Conservation (phyloP, 306 rosid genomes). For the Cicer pinnatifidum region DNA sequence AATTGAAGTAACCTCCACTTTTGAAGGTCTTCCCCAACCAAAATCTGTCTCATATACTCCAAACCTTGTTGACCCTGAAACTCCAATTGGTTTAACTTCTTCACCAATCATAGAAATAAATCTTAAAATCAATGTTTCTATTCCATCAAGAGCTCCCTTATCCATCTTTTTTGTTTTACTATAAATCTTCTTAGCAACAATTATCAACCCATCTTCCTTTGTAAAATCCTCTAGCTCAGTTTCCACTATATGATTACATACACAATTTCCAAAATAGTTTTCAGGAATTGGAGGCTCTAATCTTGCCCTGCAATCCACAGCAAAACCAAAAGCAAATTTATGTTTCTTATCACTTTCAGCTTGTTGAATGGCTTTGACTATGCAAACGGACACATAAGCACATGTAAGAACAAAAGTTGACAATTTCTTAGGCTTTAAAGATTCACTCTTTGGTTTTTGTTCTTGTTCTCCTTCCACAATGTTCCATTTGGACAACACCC, state of each 20-base stretch:
- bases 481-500: conserved; percentile 38
- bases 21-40: conserved; percentile 61
- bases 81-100: conserved; percentile 17
- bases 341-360: neutral
- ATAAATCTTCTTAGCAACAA: conserved; percentile 22
- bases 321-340: neutral
- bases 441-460: neutral
- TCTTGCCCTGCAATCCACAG: conserved; percentile 34
- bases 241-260: neutral
- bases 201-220: conserved; percentile 26
- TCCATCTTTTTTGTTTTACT: neutral
- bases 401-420: conserved; percentile 47
- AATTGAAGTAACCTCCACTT: conserved; percentile 54
- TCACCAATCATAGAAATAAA: neutral
- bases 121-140: neutral
- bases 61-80: conserved; percentile 54
- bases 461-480: neutral
- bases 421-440: conserved; percentile 30
- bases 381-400: conserved; percentile 43
- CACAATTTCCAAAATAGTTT: conserved; percentile 43
- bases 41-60: conserved; percentile 54
- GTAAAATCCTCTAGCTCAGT: neutral
- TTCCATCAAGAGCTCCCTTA: neutral
- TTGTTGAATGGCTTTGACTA: conserved; percentile 38
- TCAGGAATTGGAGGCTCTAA: conserved; percentile 36